Percentiles rank a stretch among this genome's conserved stretches.
Evolutionary conservation across 305 asterid genomes (phyloP).

Genomic region (Rubia peregrina): DNA sequence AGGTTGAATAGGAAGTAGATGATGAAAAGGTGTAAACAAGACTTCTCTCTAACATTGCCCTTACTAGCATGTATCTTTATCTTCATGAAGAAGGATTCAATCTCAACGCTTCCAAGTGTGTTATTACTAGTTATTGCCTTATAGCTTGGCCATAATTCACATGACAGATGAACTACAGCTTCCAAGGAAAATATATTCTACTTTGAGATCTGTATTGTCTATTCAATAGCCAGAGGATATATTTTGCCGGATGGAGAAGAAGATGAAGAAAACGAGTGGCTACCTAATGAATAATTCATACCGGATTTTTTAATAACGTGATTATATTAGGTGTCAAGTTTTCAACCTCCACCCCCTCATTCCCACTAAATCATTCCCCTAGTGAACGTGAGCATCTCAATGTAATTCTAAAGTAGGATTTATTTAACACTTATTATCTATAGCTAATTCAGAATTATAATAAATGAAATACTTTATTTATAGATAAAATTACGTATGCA

Average conservation of each 20-base stretch:
- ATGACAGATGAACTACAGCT: conserved; percentile 25
- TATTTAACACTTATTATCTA: too few relatives aligned
- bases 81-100: conserved; percentile 11
- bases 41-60: not conserved
- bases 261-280: conserved; percentile 29
- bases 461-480: too few relatives aligned
- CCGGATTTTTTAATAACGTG: not conserved
- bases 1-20: not conserved
- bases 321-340: not conserved
- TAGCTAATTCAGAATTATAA: too few relatives aligned
- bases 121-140: too few relatives aligned
- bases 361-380: not conserved
- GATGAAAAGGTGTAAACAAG: not conserved
- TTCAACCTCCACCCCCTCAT: not conserved
- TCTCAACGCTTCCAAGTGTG: conserved; percentile 12
- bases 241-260: conserved; percentile 20
- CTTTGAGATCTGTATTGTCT: not conserved
- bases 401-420: too few relatives aligned
- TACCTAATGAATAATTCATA: conserved; percentile 28
- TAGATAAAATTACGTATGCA: too few relatives aligned
- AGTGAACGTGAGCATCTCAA: too few relatives aligned
- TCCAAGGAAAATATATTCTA: not conserved
- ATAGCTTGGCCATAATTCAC: not conserved
- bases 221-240: conserved; percentile 5
- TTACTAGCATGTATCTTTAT: not conserved